Base-by-base conservation (phyloP, 495 filamentous ascomycete species). In the Podospora conica region DNA sequence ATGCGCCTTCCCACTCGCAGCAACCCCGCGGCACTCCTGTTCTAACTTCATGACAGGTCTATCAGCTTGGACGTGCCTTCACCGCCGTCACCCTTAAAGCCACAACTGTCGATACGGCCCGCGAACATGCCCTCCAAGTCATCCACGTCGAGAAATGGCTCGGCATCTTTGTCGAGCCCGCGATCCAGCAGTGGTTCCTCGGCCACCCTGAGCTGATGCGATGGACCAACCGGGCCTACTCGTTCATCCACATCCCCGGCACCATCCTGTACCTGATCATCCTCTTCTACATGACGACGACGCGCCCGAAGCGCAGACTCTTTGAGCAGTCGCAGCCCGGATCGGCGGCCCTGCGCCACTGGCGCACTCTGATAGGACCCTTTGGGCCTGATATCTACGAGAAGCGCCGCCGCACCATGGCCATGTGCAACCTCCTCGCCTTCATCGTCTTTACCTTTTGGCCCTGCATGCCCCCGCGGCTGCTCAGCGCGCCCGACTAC, bases 191-290 rank as follows among this genome's bases (percentile, higher is more conserved):
- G 23, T 83, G 78, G 75, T 87, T 88, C 66, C 76, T 87, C 54
- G 56, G 64, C 20, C 66, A 66, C 58, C 73, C 71, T 6, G 64
- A 59, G 54, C 70, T 73, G 53, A 68, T 72, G 67, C 68, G 61
- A 28, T 76, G 67, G 76, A 80, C 73, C 68, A 92, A 93, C 70
- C 81, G 86, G 71, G 83, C 85, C 15, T 92, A 92, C 72, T 91
- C 88, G 1, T 91, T 91, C 69, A 91, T 93, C 68, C 90, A 93
- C 74, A 92, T 93, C 63, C 90, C 90, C 0, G 90, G 89, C 15
- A 91, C 90, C 3, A 91, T 91, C 21, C 73, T 77, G 11, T 90
- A 88, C 71, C 79, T 90, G 24, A 84, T 88, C 64, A 85, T 83
- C 73, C 79, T 91, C 7, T 90, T 86, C 73, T 87, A 90, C 74